Conservation (phyloP, 257 asterid genomes). For the Rauvolfia tetraphylla region DNA sequence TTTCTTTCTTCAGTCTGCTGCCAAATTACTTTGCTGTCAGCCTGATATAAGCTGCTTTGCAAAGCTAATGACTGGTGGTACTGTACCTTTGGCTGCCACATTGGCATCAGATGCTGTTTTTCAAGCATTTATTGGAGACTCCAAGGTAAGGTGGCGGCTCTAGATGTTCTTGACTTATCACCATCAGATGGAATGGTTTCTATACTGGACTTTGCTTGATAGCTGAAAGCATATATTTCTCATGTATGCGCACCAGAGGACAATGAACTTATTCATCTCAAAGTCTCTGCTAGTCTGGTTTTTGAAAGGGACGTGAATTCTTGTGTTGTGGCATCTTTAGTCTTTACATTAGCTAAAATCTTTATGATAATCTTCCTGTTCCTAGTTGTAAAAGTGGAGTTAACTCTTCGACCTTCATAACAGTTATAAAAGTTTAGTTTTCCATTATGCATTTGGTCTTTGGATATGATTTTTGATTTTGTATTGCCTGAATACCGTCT, state of each 20-base stretch:
- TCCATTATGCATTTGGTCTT: too few relatives aligned
- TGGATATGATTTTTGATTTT: not conserved
- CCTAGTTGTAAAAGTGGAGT: not conserved
- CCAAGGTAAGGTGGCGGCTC: slow-evolving; percentile 52
- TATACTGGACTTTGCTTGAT: not conserved
- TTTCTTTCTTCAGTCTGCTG: slow-evolving; percentile 64
- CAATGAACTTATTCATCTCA: not conserved
- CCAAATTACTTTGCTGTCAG: slow-evolving; percentile 72
- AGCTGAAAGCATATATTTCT: not conserved
- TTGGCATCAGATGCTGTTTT: slow-evolving; percentile 78
- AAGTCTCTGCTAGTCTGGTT: not conserved
- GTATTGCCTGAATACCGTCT: not conserved
- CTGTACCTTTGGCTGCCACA: slow-evolving; percentile 88
- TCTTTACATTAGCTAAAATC: not conserved
- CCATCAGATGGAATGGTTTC: not conserved
- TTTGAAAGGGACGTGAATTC: not conserved
- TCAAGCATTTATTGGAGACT: slow-evolving; percentile 80
- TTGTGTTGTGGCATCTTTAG: not conserved
- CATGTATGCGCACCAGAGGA: not conserved
- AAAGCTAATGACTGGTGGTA: slow-evolving; percentile 97
- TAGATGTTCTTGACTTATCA: slow-evolving; percentile 9
- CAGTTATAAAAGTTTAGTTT: too few relatives aligned
- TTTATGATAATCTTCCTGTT: not conserved
- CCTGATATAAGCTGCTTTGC: slow-evolving; percentile 96
- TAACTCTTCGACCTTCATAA: not conserved